phyloP scores from a whole-genome alignment of 2,329 filamentous ascomycete species.

The Didymella pinodella region DNA sequence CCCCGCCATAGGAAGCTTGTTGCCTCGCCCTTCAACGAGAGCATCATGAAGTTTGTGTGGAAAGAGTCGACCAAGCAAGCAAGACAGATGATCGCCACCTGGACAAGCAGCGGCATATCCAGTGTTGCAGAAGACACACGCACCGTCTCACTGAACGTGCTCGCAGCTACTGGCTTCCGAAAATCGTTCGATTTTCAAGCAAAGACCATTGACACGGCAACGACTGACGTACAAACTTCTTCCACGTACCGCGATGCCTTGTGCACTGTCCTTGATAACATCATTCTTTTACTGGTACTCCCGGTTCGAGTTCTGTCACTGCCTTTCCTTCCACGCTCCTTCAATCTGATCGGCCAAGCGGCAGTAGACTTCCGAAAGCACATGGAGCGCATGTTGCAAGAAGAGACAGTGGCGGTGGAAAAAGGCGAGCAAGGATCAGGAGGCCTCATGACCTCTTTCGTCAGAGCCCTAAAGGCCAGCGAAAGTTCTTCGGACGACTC shows the following conservation, averaged over 20 bases:
- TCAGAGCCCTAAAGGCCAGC: conserved; percentile 8
- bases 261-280: conserved; percentile 1
- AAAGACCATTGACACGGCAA: neutral
- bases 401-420: conserved; percentile 16
- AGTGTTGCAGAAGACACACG: neutral
- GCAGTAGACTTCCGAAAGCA: conserved; percentile 19
- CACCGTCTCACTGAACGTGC: neutral
- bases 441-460: conserved; percentile 25
- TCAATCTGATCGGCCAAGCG: conserved; percentile 30
- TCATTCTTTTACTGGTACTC: neutral
- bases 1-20: conserved; percentile 53
- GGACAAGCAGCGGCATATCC: neutral
- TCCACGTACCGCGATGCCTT: neutral
- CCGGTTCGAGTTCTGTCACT: neutral
- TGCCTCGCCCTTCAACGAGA: conserved; percentile 54
- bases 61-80: conserved; percentile 67
- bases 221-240: too few species aligned
- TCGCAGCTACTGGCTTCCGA: neutral
- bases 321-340: neutral
- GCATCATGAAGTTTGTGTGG: conserved; percentile 57
- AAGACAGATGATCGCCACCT: conserved; percentile 20
- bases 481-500: too few species aligned
- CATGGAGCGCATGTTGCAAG: conserved; percentile 25
- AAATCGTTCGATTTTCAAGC: neutral
- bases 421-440: conserved; percentile 20